Base-by-base conservation (phyloP, 305 asterid species). In the Solanum hybrid region DNA sequence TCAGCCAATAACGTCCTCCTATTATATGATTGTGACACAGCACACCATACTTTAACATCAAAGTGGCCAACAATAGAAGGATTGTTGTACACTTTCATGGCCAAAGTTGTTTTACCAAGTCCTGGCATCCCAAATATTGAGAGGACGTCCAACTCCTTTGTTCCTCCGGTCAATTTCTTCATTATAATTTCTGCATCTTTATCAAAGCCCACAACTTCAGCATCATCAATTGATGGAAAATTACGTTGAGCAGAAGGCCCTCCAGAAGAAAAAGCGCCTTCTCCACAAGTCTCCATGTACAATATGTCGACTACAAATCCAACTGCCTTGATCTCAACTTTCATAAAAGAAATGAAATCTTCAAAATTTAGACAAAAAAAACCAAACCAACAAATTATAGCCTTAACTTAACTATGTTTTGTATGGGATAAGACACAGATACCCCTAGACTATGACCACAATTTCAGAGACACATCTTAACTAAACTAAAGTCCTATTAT, bases 31-130 rank as follows among this genome's bases (percentile, higher is more conserved):
- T 88, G 87, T 5, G 92, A 89, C 10, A 91, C 88, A 74, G 8
- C 12, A 61, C 77, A n/a, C 90, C 89, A 81, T 24, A 24, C 83
- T n/a, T 34, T 33, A 29, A 10, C 16, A 9, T 64, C 2, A 31
- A 92, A 92, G 22, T 89, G 4, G 0, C 42, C 0, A n/a, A 16
- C 39, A 14, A 89, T 12, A 4, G 1, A 11, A 0, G 40, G 36
- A 31, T 40, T n/a, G 28, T 64, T 13, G 11, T 71, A 74, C 51
- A 92, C 24, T 5, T 87, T 92, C 8, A 14, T 90, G 1, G 91
- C 90, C 0, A 92, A 78, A 26, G 93, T 81, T 3, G 91, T 90
- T 71, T 92, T 92, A 11, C 91, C 92, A 0, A 75, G 88, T 3
- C 82, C 40, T 3, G 37, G 5, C 40, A 33, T 76, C 16, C 82